A percentile compares a stretch with the other conserved stretches of the same genome.
Conservation (phyloP, 768 basidiomycete species). For the Termitomyces sp. region DNA sequence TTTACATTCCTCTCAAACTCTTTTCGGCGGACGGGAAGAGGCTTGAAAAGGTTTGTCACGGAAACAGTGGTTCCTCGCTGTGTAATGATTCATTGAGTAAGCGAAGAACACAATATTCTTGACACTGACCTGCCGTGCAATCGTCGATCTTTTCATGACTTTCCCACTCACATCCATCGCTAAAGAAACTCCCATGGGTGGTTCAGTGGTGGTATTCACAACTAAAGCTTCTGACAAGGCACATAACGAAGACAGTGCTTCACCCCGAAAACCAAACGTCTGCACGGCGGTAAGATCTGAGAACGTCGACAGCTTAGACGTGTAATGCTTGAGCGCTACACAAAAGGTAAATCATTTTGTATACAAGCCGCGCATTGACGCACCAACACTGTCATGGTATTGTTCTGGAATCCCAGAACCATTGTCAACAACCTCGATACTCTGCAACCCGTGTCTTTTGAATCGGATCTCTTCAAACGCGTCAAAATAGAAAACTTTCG, state of each 20-base stretch:
- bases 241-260: slow-evolving; percentile 92
- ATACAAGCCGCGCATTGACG: slow-evolving; percentile 15
- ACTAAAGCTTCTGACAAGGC: slow-evolving; percentile 67
- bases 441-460: slow-evolving; percentile 77
- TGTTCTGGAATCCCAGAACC: slow-evolving; percentile 76
- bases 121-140: slow-evolving; percentile 68
- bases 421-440: slow-evolving; percentile 89
- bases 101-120: background rate
- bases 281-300: slow-evolving; percentile 63
- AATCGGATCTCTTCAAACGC: slow-evolving; percentile 71
- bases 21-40: slow-evolving; percentile 86
- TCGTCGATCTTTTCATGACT: slow-evolving; percentile 47
- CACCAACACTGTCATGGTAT: slow-evolving; percentile 78
- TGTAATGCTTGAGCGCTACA: slow-evolving; percentile 85
- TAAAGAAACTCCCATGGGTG: slow-evolving; percentile 78
- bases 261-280: slow-evolving; percentile 94
- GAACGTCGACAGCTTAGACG: slow-evolving; percentile 82
- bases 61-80: slow-evolving; percentile 86
- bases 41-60: slow-evolving; percentile 65
- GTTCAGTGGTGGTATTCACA: slow-evolving; percentile 69
- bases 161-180: slow-evolving; percentile 65
- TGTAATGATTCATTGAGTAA: background rate
- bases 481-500: background rate
- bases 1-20: slow-evolving; percentile 87
- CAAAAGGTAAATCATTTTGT: background rate